These are phyloP conservation scores for Mucuna pruriens DNA, from an alignment of 306 rosid genomes.

Conservation along the genomic window DNA sequence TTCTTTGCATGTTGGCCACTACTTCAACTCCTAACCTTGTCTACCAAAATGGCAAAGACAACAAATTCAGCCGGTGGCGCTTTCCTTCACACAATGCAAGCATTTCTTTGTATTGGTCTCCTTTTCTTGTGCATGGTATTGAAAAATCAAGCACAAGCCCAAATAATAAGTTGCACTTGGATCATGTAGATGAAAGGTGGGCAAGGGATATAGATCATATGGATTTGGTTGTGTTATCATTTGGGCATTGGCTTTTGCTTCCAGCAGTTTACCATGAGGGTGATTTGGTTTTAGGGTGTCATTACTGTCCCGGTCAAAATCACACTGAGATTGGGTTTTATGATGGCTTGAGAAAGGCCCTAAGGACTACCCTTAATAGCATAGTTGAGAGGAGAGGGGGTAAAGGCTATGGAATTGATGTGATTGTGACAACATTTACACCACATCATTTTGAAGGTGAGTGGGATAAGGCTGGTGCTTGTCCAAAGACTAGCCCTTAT, in stretches of 20 bases:
- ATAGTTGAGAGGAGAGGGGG: conserved; percentile 53
- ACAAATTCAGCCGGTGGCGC: conserved; percentile 67
- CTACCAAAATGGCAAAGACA: conserved; percentile 53
- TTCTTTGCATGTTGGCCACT: conserved; percentile 75
- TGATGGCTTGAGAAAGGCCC: conserved; percentile 62
- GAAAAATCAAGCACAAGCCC: conserved; percentile 64
- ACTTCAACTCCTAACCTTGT: conserved; percentile 62
- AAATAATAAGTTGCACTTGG: conserved; percentile 59
- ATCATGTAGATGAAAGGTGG: conserved; percentile 76
- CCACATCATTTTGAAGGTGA: conserved; percentile 95
- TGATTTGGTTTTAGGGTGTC: conserved; percentile 72
- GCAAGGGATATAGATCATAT: conserved; percentile 54
- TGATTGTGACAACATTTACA: conserved; percentile 76
- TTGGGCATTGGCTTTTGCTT: conserved; percentile 91
- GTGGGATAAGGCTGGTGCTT: conserved; percentile 89
- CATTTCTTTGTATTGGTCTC: conserved; percentile 86
- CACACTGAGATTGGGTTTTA: conserved; percentile 87
- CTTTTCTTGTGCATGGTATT: conserved; percentile 78
- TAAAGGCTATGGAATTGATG: conserved; percentile 47
- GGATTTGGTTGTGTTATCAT: conserved; percentile 67
- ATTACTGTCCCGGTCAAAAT: conserved; percentile 76
- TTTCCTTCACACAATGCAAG: conserved; percentile 63
- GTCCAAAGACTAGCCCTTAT: conserved; percentile 71
- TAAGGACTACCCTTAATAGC: conserved; percentile 57
- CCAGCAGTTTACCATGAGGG: conserved; percentile 79